Evolutionary conservation across 768 basidiomycete genomes (phyloP).

Genomic region (Boletus rex-veris): DNA sequence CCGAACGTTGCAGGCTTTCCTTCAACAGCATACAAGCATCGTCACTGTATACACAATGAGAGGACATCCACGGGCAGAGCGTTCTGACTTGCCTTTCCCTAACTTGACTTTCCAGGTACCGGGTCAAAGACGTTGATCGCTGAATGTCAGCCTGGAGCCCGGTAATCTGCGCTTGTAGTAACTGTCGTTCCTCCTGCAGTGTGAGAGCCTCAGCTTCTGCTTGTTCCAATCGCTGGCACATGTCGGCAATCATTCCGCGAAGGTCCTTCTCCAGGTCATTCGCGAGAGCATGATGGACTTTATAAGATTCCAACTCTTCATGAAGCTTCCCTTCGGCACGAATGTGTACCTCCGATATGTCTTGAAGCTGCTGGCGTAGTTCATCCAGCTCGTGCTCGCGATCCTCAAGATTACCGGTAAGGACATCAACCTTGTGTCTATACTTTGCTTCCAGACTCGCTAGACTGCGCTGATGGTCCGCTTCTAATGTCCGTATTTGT

Average conservation of each 20-base stretch:
- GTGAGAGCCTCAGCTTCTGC: slow-evolving; percentile 34
- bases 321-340: slow-evolving; percentile 30
- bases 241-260: slow-evolving; percentile 33
- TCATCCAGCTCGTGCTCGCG: slow-evolving; percentile 32
- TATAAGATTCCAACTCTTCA: slow-evolving; percentile 25
- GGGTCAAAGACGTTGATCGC: slow-evolving; percentile 54
- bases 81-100: slow-evolving; percentile 51
- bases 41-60: slow-evolving; percentile 41
- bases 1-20: slow-evolving; percentile 40
- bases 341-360: slow-evolving; percentile 34
- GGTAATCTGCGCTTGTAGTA: slow-evolving; percentile 55
- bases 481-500: slow-evolving; percentile 25
- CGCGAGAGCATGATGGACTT: slow-evolving; percentile 28
- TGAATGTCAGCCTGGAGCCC: slow-evolving; percentile 63
- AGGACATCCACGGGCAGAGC: neutral
- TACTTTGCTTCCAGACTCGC: slow-evolving; percentile 34
- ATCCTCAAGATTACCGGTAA: slow-evolving; percentile 38
- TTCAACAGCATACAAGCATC: slow-evolving; percentile 37
- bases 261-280: slow-evolving; percentile 36
- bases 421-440: slow-evolving; percentile 31
- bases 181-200: slow-evolving; percentile 48
- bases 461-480: slow-evolving; percentile 19
- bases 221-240: slow-evolving; percentile 42
- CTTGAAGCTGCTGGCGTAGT: slow-evolving; percentile 38
- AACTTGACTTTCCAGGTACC: slow-evolving; percentile 60